These are phyloP conservation scores for Hygrophorus pudorinus DNA, from an alignment of 768 basidiomycete species.

Conservation along the genomic window DNA sequence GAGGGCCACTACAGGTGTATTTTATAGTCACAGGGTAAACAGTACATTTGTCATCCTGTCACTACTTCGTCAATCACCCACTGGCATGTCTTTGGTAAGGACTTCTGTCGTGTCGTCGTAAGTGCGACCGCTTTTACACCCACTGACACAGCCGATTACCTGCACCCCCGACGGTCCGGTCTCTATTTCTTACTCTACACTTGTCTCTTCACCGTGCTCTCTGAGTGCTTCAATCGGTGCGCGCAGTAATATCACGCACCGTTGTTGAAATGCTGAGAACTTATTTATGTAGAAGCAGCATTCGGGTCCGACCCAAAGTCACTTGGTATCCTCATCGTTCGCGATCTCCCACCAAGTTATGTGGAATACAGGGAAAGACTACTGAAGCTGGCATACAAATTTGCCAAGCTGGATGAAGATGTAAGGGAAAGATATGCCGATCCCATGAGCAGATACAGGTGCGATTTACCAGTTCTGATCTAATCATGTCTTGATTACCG, in stretches of 20 bases:
- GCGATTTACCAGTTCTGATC: slow-evolving; percentile 9
- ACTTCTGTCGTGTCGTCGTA: too few species aligned
- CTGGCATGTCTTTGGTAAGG: too few species aligned
- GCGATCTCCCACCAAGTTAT: slow-evolving; percentile 70
- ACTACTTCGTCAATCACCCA: too few species aligned
- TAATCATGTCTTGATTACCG: background rate
- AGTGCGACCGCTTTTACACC: background rate
- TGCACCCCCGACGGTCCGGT: slow-evolving; percentile 43
- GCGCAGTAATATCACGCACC: slow-evolving; percentile 9
- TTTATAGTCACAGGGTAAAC: too few species aligned
- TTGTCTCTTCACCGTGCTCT: slow-evolving; percentile 42
- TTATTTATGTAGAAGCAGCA: slow-evolving; percentile 45
- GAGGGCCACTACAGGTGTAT: too few species aligned
- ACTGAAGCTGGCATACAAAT: slow-evolving; percentile 64
- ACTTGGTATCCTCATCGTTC: slow-evolving; percentile 74
- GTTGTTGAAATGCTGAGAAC: slow-evolving; percentile 1
- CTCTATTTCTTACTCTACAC: slow-evolving; percentile 49
- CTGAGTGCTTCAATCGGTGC: slow-evolving; percentile 55
- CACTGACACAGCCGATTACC: slow-evolving; percentile 16
- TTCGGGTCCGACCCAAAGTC: slow-evolving; percentile 74
- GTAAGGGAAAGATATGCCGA: slow-evolving; percentile 69
- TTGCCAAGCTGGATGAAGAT: slow-evolving; percentile 60
- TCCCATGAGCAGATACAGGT: slow-evolving; percentile 68
- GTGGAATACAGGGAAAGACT: slow-evolving; percentile 53
- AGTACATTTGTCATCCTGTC: too few species aligned